Conservation (phyloP, 2,329 filamentous ascomycete species). For the Phaeosphaeria sp. region DNA sequence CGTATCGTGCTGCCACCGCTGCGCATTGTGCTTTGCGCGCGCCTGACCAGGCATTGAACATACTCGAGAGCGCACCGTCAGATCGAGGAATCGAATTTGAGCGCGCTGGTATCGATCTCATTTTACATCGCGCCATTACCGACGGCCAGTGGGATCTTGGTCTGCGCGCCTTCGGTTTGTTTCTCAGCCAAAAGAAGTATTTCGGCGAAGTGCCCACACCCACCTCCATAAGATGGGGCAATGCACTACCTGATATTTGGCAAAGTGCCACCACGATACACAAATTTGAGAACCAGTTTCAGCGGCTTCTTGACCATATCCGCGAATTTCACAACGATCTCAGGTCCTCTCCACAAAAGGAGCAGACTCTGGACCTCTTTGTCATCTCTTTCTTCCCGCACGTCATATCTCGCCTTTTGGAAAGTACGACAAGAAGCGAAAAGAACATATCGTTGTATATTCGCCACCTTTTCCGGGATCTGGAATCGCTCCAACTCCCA, state of each 20-base stretch:
- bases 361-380: constrained; percentile 26
- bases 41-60: constrained; percentile 44
- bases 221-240: constrained; percentile 11
- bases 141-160: constrained; percentile 47
- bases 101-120: constrained; percentile 36
- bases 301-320: constrained; percentile 19
- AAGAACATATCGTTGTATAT: constrained; percentile 35
- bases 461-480: constrained; percentile 28
- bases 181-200: constrained; percentile 14
- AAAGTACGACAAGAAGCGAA: constrained; percentile 25
- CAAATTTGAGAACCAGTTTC: constrained; percentile 28
- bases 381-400: constrained; percentile 34
- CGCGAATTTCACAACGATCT: constrained; percentile 33
- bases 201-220: neutral
- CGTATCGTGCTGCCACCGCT: constrained; percentile 55
- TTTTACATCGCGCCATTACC: constrained; percentile 37
- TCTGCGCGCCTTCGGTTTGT: constrained; percentile 33
- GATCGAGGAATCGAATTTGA: constrained; percentile 7
- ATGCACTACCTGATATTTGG: constrained; percentile 33
- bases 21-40: constrained; percentile 54
- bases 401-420: constrained; percentile 35
- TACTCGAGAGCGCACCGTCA: constrained; percentile 51
- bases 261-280: constrained; percentile 27
- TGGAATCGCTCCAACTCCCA: constrained; percentile 27
- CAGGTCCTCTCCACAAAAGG: constrained; percentile 17